Conservation (phyloP, 768 basidiomycete species). For the Lactifluus subvellereus region DNA sequence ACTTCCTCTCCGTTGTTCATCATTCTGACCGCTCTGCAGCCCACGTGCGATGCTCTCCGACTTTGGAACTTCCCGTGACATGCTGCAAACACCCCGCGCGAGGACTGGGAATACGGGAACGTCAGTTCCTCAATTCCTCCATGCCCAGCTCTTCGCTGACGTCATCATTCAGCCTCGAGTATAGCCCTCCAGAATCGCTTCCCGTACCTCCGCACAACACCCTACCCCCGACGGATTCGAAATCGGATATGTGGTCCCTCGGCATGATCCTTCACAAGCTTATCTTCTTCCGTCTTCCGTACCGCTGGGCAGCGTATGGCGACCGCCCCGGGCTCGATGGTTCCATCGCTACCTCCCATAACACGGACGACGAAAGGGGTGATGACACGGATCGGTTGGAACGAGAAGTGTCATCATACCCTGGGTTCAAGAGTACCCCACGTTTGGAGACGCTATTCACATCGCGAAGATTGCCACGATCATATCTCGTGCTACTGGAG, state of each 20-base stretch:
- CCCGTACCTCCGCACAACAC: conserved; percentile 58
- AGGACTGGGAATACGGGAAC: conserved; percentile 96
- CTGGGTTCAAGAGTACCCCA: conserved; percentile 59
- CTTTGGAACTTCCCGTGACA: conserved; percentile 91
- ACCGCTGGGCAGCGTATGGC: conserved; percentile 60
- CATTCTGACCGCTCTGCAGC: conserved; percentile 35
- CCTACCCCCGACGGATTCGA: conserved; percentile 71
- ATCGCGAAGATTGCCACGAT: conserved; percentile 63
- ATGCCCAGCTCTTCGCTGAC: background rate
- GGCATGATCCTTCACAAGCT: conserved; percentile 96
- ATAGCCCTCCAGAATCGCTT: conserved; percentile 64
- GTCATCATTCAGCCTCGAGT: conserved; percentile 17
- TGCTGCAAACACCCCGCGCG: conserved; percentile 60
- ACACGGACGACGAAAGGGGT: conserved; percentile 40
- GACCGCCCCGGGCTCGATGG: conserved; percentile 33
- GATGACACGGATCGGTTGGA: conserved; percentile 63
- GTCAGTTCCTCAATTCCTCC: conserved; percentile 38
- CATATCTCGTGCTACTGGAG: conserved; percentile 68
- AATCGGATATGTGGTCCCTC: conserved; percentile 95
- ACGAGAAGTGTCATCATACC: conserved; percentile 65
- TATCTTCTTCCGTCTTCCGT: conserved; percentile 86
- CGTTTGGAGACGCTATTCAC: conserved; percentile 53
- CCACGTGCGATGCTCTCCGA: conserved; percentile 94
- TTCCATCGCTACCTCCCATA: conserved; percentile 25
- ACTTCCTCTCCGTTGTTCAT: background rate